Conservation (phyloP, 1,139 yeast genomes). For the Chernovozyma sophiae-reginae region DNA sequence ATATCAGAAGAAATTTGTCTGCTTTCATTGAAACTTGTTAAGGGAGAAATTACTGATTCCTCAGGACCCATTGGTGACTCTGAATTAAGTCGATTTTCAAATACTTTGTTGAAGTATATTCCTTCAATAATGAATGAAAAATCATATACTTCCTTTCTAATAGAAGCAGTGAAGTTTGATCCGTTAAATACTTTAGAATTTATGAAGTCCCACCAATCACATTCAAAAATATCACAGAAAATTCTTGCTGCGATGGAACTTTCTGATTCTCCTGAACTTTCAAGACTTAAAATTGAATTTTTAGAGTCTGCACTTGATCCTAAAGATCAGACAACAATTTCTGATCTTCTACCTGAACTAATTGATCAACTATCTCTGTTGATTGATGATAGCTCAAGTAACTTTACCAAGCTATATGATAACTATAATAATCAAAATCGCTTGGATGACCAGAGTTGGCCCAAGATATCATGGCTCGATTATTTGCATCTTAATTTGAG, state of each 20-base stretch:
- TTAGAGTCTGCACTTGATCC: slow-evolving; percentile 26
- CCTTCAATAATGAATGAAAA: slow-evolving; percentile 13
- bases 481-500: slow-evolving; percentile 23
- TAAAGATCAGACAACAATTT: slow-evolving; percentile 4
- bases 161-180: slow-evolving; percentile 28
- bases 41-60: slow-evolving; percentile 4
- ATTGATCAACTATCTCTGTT: slow-evolving; percentile 14
- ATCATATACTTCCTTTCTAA: slow-evolving; percentile 22
- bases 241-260: slow-evolving; percentile 24
- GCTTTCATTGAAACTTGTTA: slow-evolving; percentile 10
- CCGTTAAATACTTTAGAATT: slow-evolving; percentile 26
- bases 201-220: slow-evolving; percentile 23
- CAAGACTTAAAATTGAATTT: slow-evolving; percentile 30
- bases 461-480: slow-evolving; percentile 37
- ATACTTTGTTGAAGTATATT: slow-evolving; percentile 1
- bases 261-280: slow-evolving; percentile 20
- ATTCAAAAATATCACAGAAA: slow-evolving; percentile 13
- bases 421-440: slow-evolving; percentile 30
- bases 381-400: slow-evolving; percentile 8
- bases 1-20: slow-evolving; percentile 14
- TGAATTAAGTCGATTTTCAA: neutral
- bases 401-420: slow-evolving; percentile 22
- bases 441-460: slow-evolving; percentile 29
- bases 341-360: slow-evolving; percentile 14
- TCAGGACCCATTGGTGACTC: neutral